Evolutionary conservation across 441 rosid species (phyloP), one percentile per base, ranked within the genome.

Genomic region (Dalechampia spathulata): DNA sequence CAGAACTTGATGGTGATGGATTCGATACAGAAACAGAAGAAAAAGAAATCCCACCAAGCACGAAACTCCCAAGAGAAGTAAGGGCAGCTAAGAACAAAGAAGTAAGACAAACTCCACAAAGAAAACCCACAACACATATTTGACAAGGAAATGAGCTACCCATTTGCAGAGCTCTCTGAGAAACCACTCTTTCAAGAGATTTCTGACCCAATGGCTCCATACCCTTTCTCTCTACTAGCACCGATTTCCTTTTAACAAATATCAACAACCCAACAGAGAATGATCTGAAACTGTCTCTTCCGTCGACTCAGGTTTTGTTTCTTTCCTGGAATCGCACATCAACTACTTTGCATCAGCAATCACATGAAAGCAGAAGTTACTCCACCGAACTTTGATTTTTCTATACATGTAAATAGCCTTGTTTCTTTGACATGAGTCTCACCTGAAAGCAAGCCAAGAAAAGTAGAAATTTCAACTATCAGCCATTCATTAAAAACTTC

Each of bases 121-220:
- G 88, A 60, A 86, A 79, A 55, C 96, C 96, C 77, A 86, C 71
- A 22, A 89, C 94, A 64, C 97, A 89, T 32, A 92, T 76, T 70
- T 89, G 99, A 61, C 97, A 89, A 39, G 91, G 74, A 77, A 89
- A 86, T 61, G 99, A 92, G 67, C 63, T 81, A 0, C 97, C 90
- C 78, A 86, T 83, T 68, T 85, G 90, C 64, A 86, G 51, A 57
- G 96, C 99, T 66, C 49, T 89, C 64, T 86, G 96, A 60, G 96
- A 89, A 46, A 92, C 76, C 12, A 83, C 69, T 64, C 86, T 92
- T 68, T 92, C 96, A 17, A 92, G 58, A 45, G 82, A 74, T 79
- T 80, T 92, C 67, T 69, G 78, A 40, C 58, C 70, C 47, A 69
- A n/a, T 26, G 73, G 50, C 67, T 77, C 78, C 83, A 76, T 73